Evolutionary conservation across 2,329 filamentous ascomycete species (phyloP), one percentile per base, ranked within the genome.

Genomic region (Hymenoscyphus fraxineus): DNA sequence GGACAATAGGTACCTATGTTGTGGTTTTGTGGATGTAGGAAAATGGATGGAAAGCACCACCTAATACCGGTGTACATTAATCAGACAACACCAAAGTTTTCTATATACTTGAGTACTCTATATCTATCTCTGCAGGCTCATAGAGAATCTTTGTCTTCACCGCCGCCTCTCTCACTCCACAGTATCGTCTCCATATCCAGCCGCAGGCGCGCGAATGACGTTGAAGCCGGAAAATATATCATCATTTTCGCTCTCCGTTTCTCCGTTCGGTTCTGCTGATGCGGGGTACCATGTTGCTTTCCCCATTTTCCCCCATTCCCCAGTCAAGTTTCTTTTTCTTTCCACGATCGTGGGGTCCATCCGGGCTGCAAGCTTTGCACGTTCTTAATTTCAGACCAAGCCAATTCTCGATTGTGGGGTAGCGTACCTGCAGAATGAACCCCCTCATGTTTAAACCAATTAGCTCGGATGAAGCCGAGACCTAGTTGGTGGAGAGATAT

Each of bases 201-300:
- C 61, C 32, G 32, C 54, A 57, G 35, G 54, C 54, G 54, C 54
- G 54, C 54, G 27, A 57, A 57, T 57, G 54, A 51, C 4, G 19
- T 16, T 51, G 44, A 7, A 51, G 44, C 15, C 44, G 54, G 54
- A 57, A 57, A 10, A 35, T 57, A 16, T 57, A 57, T 57, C 27
- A 27, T 32, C 16, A 38, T 57, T 35, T 57, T 57, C 16, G 27
- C 32, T 57, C 54, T 7, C 27, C 19, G 16, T 35, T 57, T 57
- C 22, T 51, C 44, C 54, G 54, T 31, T 35, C 54, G 12, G 27
- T 27, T 57, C 31, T 27, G 13, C 35, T 16, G 2, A 57, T 38
- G 54, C 54, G 54, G 54, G 54, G 54, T 57, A 57, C 32, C 10
- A 57, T 27, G 41, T 9, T n/a, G 41, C 41, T 44, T 44, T 44